A percentile compares a stretch with the other conserved stretches of the same genome.
These are phyloP conservation scores for Fusarium subtropicale DNA, from an alignment of 2,329 filamentous ascomycete genomes.

Conservation along the genomic window DNA sequence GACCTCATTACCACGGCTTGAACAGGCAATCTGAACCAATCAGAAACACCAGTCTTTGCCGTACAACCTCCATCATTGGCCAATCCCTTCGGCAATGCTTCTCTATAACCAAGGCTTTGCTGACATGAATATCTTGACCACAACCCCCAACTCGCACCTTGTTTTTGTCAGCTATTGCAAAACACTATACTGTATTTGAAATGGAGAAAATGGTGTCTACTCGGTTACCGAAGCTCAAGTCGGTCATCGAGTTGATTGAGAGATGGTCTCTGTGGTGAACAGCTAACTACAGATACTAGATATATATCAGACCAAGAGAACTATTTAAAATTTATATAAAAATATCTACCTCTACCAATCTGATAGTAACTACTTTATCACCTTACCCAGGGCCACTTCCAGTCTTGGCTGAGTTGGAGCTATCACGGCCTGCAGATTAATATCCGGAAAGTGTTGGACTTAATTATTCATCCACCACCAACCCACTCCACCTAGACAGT, in stretches of 20 bases:
- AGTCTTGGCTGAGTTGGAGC: neutral
- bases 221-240: slow-evolving; percentile 31
- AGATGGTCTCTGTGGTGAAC: neutral
- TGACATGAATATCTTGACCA: slow-evolving; percentile 13
- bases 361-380: neutral
- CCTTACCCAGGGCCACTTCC: neutral
- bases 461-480: slow-evolving; percentile 41
- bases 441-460: slow-evolving; percentile 6
- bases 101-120: slow-evolving; percentile 46
- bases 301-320: neutral
- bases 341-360: too few species aligned
- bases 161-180: slow-evolving; percentile 14
- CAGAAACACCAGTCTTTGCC: slow-evolving; percentile 13
- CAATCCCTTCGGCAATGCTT: slow-evolving; percentile 48
- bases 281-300: neutral
- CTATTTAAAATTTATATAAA: neutral
- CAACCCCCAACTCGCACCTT: neutral
- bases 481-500: slow-evolving; percentile 3
- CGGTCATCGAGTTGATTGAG: slow-evolving; percentile 34
- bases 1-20: slow-evolving; percentile 36
- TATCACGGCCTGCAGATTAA: slow-evolving; percentile 25
- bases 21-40: slow-evolving; percentile 22
- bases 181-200: neutral
- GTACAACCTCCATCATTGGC: slow-evolving; percentile 44
- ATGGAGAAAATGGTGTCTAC: neutral